Percentiles rank a stretch among this genome's conserved stretches.
phyloP scores from a whole-genome alignment of 2,329 filamentous ascomycete genomes.

The Alternaria consortialis region DNA sequence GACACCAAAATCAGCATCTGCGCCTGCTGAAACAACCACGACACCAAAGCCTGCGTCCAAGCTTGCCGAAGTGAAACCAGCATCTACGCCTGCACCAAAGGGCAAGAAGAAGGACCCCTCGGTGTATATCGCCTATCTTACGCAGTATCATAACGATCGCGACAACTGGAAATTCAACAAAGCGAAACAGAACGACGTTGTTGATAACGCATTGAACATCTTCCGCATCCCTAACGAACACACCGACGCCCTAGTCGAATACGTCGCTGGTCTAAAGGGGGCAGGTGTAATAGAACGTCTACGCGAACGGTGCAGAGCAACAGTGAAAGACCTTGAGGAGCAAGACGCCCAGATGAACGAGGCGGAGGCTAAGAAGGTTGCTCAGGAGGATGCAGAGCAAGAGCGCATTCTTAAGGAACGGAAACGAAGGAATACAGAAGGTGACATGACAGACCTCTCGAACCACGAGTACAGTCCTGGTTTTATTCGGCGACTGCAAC shows the following conservation, averaged over 20 bases:
- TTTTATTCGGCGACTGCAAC: slow-evolving; percentile 47
- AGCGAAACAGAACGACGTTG: slow-evolving; percentile 82
- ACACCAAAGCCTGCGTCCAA: slow-evolving; percentile 3
- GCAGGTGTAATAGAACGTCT: slow-evolving; percentile 73
- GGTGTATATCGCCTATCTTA: slow-evolving; percentile 78
- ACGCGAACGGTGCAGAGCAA: slow-evolving; percentile 69
- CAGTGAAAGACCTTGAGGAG: slow-evolving; percentile 63
- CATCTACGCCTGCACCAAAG: slow-evolving; percentile 13
- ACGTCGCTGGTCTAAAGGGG: slow-evolving; percentile 82
- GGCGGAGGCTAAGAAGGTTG: slow-evolving; percentile 43
- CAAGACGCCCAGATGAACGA: slow-evolving; percentile 50
- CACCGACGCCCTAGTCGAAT: slow-evolving; percentile 75
- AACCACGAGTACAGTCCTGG: slow-evolving; percentile 39
- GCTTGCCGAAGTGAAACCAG: background rate
- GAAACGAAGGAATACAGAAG: slow-evolving; percentile 43
- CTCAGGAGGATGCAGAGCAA: slow-evolving; percentile 49
- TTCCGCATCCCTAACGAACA: slow-evolving; percentile 75
- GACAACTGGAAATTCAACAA: slow-evolving; percentile 95
- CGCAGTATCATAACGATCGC: slow-evolving; percentile 75
- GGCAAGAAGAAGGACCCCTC: slow-evolving; percentile 61
- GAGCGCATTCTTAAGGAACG: slow-evolving; percentile 45
- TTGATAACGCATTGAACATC: slow-evolving; percentile 82
- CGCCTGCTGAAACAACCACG: background rate
- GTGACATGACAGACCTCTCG: slow-evolving; percentile 37
- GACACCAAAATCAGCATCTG: slow-evolving; percentile 2